Conservation (phyloP, 805 yeast genomes). For the Kodamaea hsintzibuensis region DNA sequence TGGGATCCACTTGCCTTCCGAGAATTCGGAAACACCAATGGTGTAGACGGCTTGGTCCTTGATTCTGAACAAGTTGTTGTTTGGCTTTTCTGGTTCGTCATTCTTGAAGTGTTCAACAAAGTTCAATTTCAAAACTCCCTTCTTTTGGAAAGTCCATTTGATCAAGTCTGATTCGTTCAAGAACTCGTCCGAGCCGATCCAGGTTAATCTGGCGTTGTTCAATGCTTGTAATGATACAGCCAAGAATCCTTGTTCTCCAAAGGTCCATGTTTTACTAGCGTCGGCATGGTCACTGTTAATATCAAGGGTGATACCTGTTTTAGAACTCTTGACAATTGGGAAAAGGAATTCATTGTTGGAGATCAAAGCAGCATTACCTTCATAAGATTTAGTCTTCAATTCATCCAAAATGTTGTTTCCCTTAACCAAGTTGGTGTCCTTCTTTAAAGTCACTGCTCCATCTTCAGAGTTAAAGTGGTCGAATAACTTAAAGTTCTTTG, state of each 20-base stretch:
- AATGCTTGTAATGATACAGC: conserved; percentile 79
- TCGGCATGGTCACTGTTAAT: conserved; percentile 40
- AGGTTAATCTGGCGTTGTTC: conserved; percentile 72
- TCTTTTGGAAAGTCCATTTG: conserved; percentile 75
- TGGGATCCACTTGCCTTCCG: conserved; percentile 66
- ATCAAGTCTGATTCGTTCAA: conserved; percentile 35
- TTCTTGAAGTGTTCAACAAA: conserved; percentile 56
- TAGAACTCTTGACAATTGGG: conserved; percentile 69
- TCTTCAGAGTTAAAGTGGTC: conserved; percentile 60
- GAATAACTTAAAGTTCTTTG: conserved; percentile 61
- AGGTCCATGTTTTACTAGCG: conserved; percentile 62
- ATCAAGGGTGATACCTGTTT: conserved; percentile 59
- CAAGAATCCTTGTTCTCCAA: conserved; percentile 76
- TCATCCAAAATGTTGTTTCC: conserved; percentile 13
- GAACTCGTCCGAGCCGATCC: conserved; percentile 74
- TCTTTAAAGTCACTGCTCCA: conserved; percentile 25
- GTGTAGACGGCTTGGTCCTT: conserved; percentile 66
- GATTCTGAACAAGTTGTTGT: conserved; percentile 60
- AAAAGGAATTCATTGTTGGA: conserved; percentile 67
- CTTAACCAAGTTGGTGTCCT: conserved; percentile 26
- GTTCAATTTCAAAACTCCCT: conserved; percentile 58
- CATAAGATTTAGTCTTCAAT: conserved; percentile 16
- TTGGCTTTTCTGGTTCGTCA: conserved; percentile 42
- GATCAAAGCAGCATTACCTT: conserved; percentile 69
- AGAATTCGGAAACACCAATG: conserved; percentile 48